Base-by-base conservation (phyloP, 1,284 basidiomycete species). In the Ustilago esculenta region DNA sequence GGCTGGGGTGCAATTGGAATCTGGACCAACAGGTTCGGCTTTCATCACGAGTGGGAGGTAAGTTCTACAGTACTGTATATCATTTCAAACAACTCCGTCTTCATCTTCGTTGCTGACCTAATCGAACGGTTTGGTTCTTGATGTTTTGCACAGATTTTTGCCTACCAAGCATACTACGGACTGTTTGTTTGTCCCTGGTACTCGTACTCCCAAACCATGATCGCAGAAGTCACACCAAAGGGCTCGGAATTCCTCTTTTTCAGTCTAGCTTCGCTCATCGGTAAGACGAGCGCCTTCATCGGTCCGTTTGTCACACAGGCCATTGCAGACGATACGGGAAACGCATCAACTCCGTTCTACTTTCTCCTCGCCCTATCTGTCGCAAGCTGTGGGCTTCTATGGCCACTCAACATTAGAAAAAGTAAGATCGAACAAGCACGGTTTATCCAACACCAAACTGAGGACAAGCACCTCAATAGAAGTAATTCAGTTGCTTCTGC, bases 1-100 rank as follows among this genome's bases (percentile, higher is more conserved):
- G 84, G 91, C 2, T 93, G 92, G 91, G 92, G 91, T 17, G 90
- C 91, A 87, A 85, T 92, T 44, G 91, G 91, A 1, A 88, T 92
- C 57, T 92, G 90, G 87, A 92, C 91, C 0, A 73, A 83, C 8
- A 88, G 85, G 50, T 83, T 93, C 48, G 92, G 92, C 6, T 73
- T 69, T 39, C 66, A 65, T 15, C 47, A 58, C 21, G 56, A 34
- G 14, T 65, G 37, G 29, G 66, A 70, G 75, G 30, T 43, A 46
- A 46, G 51, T 53, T 37, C n/a, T n/a, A n/a, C n/a, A n/a, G n/a
- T n/a, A n/a, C n/a, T n/a, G n/a, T n/a, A n/a, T n/a, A n/a, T n/a
- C n/a, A n/a, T n/a, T n/a, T n/a, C n/a, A n/a, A n/a, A n/a, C n/a
- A n/a, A n/a, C n/a, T 33, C n/a, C 20, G 20, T 17, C 20, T 24